Conservation (phyloP, 1,139 yeast genomes). For the Debaryomyces subglobosus region DNA sequence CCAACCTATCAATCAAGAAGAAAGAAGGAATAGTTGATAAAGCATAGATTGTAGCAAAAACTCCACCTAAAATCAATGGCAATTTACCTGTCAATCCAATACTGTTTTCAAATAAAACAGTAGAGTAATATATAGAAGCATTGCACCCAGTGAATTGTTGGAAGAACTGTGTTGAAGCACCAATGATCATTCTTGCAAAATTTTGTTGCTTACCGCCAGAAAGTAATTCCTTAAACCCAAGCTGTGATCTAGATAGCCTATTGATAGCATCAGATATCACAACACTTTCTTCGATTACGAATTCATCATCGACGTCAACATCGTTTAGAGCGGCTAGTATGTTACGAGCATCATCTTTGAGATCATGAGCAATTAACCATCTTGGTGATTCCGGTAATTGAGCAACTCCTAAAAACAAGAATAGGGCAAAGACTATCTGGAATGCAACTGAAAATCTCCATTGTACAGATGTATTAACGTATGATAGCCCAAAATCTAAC, state of each 20-base stretch:
- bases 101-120: slow-evolving; percentile 63
- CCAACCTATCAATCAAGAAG: slow-evolving; percentile 63
- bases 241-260: slow-evolving; percentile 40
- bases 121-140: slow-evolving; percentile 69
- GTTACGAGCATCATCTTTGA: slow-evolving; percentile 51
- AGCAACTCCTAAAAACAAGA: slow-evolving; percentile 39
- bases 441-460: slow-evolving; percentile 54
- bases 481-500: slow-evolving; percentile 74
- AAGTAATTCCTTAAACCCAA: slow-evolving; percentile 53
- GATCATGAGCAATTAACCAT: slow-evolving; percentile 63
- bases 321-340: slow-evolving; percentile 46
- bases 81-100: slow-evolving; percentile 29
- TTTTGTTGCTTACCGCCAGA: slow-evolving; percentile 62
- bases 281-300: slow-evolving; percentile 45
- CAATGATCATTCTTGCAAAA: slow-evolving; percentile 58
- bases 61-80: slow-evolving; percentile 64
- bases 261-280: slow-evolving; percentile 47
- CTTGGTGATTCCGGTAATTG: slow-evolving; percentile 72
- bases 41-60: slow-evolving; percentile 63
- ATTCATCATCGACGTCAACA: slow-evolving; percentile 44
- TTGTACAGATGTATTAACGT: slow-evolving; percentile 53
- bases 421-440: slow-evolving; percentile 45
- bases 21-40: slow-evolving; percentile 65
- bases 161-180: slow-evolving; percentile 61
- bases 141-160: slow-evolving; percentile 68